Conservation (phyloP, 257 asterid species). For the Agastache rugosa region DNA sequence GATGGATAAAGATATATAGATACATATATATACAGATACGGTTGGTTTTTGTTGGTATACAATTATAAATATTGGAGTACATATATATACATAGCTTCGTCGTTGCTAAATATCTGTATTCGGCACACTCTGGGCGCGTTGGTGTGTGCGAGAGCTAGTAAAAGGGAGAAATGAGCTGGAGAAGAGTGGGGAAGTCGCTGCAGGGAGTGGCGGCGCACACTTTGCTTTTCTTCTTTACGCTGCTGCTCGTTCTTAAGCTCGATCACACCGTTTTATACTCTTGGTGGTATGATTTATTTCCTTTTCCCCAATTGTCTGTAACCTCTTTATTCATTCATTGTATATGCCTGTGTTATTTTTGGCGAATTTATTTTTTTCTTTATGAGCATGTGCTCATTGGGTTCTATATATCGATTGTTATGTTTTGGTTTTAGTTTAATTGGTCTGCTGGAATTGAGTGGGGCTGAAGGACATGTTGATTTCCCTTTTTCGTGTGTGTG, state of each 20-base stretch:
- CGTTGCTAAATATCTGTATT: constrained; percentile 17
- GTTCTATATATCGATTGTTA: neutral
- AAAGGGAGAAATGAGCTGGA: constrained; percentile 78
- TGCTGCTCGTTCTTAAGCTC: constrained; percentile 83
- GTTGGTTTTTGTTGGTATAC: constrained; percentile 3
- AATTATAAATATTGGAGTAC: neutral
- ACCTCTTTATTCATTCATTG: constrained; percentile 6
- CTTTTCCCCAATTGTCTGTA: neutral
- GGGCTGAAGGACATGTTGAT: neutral
- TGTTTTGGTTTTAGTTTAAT: constrained; percentile 21
- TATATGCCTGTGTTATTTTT: neutral
- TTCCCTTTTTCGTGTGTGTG: constrained; percentile 4
- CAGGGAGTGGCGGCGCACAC: constrained; percentile 85
- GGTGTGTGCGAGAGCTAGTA: constrained; percentile 35
- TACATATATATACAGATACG: neutral
- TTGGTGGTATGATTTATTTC: constrained; percentile 76
- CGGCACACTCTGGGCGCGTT: constrained; percentile 25
- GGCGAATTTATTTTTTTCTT: neutral
- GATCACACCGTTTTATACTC: constrained; percentile 68
- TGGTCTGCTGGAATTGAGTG: constrained; percentile 20
- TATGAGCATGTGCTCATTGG: constrained; percentile 25
- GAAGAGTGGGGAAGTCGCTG: constrained; percentile 82
- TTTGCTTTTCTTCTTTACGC: constrained; percentile 69
- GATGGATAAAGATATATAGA: neutral
- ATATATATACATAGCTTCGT: neutral